Conservation (phyloP, 805 yeast genomes). For the Candida ipomoeae region DNA sequence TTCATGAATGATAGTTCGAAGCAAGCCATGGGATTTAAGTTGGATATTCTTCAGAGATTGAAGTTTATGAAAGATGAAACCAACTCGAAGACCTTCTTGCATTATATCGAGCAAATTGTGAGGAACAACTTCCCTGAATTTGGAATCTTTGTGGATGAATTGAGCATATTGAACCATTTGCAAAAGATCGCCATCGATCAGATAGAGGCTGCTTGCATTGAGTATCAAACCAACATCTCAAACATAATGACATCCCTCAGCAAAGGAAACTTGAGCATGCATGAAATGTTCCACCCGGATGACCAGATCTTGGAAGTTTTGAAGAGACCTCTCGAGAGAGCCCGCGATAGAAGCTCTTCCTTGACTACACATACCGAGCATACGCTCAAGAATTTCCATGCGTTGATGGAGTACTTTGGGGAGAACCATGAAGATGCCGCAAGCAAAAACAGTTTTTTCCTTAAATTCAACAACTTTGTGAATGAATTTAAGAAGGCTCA, state of each 20-base stretch:
- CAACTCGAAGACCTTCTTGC: constrained; percentile 83
- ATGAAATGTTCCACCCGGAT: constrained; percentile 73
- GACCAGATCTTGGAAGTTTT: constrained; percentile 67
- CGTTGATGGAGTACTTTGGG: constrained; percentile 81
- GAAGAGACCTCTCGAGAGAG: constrained; percentile 65
- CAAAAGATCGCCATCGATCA: constrained; percentile 81
- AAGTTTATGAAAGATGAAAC: constrained; percentile 87
- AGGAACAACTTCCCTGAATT: constrained; percentile 79
- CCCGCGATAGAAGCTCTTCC: constrained; percentile 57
- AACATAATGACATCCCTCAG: constrained; percentile 73
- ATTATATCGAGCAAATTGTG: constrained; percentile 87
- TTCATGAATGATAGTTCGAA: constrained; percentile 92
- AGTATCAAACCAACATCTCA: constrained; percentile 54
- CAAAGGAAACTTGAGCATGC: constrained; percentile 82
- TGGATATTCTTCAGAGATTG: constrained; percentile 84
- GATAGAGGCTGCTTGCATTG: constrained; percentile 65
- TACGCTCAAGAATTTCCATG: constrained; percentile 38
- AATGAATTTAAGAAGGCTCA: constrained; percentile 77
- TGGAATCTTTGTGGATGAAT: constrained; percentile 70
- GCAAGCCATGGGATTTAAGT: constrained; percentile 89
- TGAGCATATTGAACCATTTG: constrained; percentile 53
- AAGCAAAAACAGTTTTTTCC: constrained; percentile 67
- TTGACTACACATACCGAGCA: constrained; percentile 27
- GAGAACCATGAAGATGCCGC: constrained; percentile 73
- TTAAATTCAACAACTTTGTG: constrained; percentile 74